Percentiles rank a stretch among this genome's conserved stretches.
Evolutionary conservation across 2,329 filamentous ascomycete genomes (phyloP).

Genomic region (Colletotrichum abscissum): DNA sequence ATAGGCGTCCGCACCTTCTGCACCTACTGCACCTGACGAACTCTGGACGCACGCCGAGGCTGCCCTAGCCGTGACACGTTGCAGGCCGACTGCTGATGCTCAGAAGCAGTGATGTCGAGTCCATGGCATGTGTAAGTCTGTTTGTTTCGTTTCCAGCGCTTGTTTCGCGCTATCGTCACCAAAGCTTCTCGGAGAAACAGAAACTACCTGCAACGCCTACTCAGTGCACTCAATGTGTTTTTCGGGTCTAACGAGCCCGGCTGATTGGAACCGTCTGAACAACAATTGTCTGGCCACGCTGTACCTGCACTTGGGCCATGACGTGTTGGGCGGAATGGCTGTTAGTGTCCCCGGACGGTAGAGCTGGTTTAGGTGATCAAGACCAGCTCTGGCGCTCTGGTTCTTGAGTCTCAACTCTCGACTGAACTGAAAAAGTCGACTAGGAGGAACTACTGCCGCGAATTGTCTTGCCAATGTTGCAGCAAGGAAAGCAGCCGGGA

Average conservation of each 20-base stretch:
- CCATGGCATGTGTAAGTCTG: slow-evolving; percentile 26
- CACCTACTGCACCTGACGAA: neutral
- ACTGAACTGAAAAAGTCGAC: neutral
- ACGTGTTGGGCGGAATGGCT: slow-evolving; percentile 12
- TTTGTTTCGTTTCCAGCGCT: slow-evolving; percentile 19
- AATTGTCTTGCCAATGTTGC: neutral
- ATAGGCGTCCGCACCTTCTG: slow-evolving; percentile 15
- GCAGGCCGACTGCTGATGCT: neutral
- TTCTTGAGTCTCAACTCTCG: neutral
- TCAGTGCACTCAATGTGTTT: neutral
- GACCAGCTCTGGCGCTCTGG: neutral
- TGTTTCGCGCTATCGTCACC: slow-evolving; percentile 12
- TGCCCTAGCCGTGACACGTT: slow-evolving; percentile 23
- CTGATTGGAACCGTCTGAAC: neutral
- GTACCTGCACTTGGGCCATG: slow-evolving; percentile 5
- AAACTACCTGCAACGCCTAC: slow-evolving; percentile 19
- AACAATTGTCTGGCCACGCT: neutral
- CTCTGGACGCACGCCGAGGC: neutral
- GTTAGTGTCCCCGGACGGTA: slow-evolving; percentile 2
- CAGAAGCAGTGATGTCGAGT: neutral
- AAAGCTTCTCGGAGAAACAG: neutral
- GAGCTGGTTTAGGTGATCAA: neutral
- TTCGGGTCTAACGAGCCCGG: neutral
- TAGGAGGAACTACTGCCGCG: neutral
- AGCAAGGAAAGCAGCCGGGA: neutral